Evolutionary conservation across 164 flowering plant genomes (phyloP).

Genomic region (Macadamia tetraphylla): DNA sequence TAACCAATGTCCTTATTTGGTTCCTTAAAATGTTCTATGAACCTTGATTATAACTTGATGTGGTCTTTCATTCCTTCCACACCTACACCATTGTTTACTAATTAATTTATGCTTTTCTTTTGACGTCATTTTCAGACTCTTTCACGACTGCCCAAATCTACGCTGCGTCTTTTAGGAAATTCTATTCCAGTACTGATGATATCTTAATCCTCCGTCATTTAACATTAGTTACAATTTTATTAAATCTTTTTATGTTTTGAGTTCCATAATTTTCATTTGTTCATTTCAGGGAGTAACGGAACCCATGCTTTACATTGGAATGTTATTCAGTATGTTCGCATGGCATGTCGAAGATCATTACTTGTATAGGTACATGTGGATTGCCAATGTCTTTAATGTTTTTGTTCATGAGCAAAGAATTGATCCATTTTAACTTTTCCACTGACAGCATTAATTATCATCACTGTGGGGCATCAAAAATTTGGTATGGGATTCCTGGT

Average conservation of each 20-base stretch:
- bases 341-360: constrained; percentile 99
- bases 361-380: constrained; percentile 66
- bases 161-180: constrained; percentile 69
- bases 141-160: constrained; percentile 68
- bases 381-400: neutral
- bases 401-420: neutral
- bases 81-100: neutral
- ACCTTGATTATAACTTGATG: no score
- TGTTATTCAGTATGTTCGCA: constrained; percentile 98
- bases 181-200: constrained; percentile 68
- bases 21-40: no score
- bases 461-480: constrained; percentile 97
- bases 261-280: constrained; percentile 3
- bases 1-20: no score
- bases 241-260: neutral
- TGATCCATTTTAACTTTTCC: neutral
- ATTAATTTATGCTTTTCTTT: constrained; percentile 1
- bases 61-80: neutral
- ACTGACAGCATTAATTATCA: constrained; percentile 83
- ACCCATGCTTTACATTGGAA: constrained; percentile 99
- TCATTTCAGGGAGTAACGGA: constrained; percentile 90
- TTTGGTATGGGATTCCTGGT: constrained; percentile 99
- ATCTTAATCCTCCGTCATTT: neutral
- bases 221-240: neutral
- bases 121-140: constrained; percentile 53